phyloP scores from a whole-genome alignment of 176 grass and related monocot genomes.

The Thinopyrum elongatum region DNA sequence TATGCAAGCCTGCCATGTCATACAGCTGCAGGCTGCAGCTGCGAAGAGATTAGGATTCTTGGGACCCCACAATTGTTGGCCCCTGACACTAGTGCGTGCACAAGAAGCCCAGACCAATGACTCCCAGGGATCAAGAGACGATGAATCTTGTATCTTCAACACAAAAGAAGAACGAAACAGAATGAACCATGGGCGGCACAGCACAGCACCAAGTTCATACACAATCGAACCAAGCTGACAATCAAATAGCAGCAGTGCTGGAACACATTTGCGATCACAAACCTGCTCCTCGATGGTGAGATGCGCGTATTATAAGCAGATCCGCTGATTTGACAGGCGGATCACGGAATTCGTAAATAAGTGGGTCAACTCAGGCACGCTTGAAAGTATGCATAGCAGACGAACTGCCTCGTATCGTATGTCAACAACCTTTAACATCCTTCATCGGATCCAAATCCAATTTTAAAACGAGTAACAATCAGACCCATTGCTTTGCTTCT shows the following conservation, averaged over 20 bases:
- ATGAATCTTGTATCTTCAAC: conserved; percentile 18
- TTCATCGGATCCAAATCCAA: not conserved
- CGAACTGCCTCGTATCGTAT: not conserved
- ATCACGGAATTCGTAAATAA: not conserved
- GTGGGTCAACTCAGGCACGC: not conserved
- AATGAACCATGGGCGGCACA: not conserved
- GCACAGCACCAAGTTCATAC: not conserved
- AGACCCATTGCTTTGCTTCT: not conserved
- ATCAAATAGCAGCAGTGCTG: not conserved
- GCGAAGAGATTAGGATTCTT: conserved; percentile 33
- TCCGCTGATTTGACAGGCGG: conserved; percentile 1
- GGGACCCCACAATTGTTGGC: conserved; percentile 30
- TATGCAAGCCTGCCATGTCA: conserved; percentile 38
- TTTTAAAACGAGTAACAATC: not conserved
- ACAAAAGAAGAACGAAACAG: conserved; percentile 17
- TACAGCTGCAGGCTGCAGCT: conserved; percentile 6
- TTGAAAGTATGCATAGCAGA: not conserved
- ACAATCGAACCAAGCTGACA: not conserved
- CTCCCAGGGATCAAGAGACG: conserved; percentile 20
- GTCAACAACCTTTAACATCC: not conserved
- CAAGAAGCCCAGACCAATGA: conserved; percentile 33
- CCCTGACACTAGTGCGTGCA: conserved; percentile 32
- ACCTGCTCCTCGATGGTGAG: not conserved
- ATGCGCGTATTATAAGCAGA: not conserved
- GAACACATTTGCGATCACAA: not conserved